Evolutionary conservation across 805 yeast genomes (phyloP).

Genomic region (Nakazawaea wickerhamii): DNA sequence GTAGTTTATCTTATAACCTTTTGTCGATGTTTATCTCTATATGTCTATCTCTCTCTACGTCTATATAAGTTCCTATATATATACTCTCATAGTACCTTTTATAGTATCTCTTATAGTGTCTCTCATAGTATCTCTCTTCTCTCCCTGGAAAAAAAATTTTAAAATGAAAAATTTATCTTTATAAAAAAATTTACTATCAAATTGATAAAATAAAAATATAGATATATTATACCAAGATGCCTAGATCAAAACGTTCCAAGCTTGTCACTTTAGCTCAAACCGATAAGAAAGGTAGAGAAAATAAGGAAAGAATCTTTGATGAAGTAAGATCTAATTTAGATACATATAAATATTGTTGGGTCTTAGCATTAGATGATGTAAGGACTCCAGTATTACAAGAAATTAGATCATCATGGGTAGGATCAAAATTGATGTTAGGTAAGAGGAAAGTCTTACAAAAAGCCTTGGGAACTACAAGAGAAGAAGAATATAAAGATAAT

Average conservation of each 20-base stretch:
- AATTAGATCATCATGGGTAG: conserved; percentile 88
- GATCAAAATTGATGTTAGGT: conserved; percentile 84
- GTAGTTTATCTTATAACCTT: too few relatives aligned
- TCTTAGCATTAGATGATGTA: conserved; percentile 81
- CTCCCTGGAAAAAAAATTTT: too few relatives aligned
- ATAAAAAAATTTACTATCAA: not conserved
- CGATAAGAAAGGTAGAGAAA: conserved; percentile 91
- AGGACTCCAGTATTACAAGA: conserved; percentile 95
- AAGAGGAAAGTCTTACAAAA: conserved; percentile 89
- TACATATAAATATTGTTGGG: conserved; percentile 73
- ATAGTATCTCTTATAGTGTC: too few relatives aligned
- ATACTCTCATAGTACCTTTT: too few relatives aligned
- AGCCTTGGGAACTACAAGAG: conserved; percentile 83
- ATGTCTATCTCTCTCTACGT: too few relatives aligned
- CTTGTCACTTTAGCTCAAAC: conserved; percentile 93
- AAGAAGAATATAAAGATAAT: conserved; percentile 86
- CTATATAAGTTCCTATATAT: too few relatives aligned
- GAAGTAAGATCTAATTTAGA: conserved; percentile 84
- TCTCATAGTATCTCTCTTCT: too few relatives aligned
- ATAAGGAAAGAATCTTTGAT: conserved; percentile 86
- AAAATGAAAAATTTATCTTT: conserved; percentile 1
- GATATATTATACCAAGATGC: conserved; percentile 53
- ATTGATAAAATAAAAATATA: not conserved
- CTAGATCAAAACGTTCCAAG: conserved; percentile 95
- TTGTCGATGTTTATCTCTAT: too few relatives aligned